Evolutionary conservation across 768 basidiomycete genomes (phyloP), one percentile per base, ranked within the genome.

Genomic region (Hericium coralloides): DNA sequence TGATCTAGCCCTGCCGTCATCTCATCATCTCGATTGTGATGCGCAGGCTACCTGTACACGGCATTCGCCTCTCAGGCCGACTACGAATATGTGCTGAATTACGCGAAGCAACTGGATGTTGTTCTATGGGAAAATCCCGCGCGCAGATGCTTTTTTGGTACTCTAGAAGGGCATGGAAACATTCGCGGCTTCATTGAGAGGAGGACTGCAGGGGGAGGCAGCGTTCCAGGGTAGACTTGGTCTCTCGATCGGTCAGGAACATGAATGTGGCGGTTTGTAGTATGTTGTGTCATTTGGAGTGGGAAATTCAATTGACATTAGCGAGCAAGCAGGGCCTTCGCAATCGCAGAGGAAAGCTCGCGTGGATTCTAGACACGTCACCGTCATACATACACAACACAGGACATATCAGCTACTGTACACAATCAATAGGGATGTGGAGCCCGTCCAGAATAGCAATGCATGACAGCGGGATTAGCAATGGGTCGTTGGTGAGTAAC

Each of bases 21-120:
- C 43, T 45, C 49, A 22, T 50, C 49, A 12, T 22, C 17, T 3
- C 26, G 20, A 50, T 50, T n/a, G 52, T 60, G 52, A 57, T 54
- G 50, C 22, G 43, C 71, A 91, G 92, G 92, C 39, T 92, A 85
- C 68, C 80, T 97, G 41, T 97, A 95, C 72, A 92, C 83, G 43
- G 83, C 84, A 49, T 97, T 97, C 68, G 81, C 86, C 23, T 89
- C 92, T 17, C 82, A 85, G 67, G 85, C 84, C 25, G 93, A 95
- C 72, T 95, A 92, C 69, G 86, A 92, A 59, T 83, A 89, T 60
- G 92, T 94, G 7, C 73, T 89, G 38, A 80, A 87, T 61, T 95
- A 97, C 62, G 93, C 94, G 38, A 84, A 80, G 65, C 82, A 92
- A 69, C 73, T 95, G 39, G 84, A 80, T 58, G 85, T 90, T 37